phyloP scores from a whole-genome alignment of 164 flowering plant species.

The Nymphaea colorata region DNA sequence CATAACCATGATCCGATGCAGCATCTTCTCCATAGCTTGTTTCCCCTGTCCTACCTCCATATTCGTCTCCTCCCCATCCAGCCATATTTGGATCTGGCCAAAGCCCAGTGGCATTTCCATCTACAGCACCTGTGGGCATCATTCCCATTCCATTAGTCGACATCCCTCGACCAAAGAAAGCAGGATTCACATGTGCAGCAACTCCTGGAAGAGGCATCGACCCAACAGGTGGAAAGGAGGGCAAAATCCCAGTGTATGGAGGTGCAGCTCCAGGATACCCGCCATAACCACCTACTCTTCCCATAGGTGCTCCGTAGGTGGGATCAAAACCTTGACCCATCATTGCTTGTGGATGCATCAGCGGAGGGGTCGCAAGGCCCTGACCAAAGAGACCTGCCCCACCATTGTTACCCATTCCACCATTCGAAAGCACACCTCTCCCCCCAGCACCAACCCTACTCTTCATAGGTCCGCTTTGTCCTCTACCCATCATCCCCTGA shows the following conservation, averaged over 20 bases:
- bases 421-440: slow-evolving; percentile 32
- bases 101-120: slow-evolving; percentile 68
- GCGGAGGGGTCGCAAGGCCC: neutral
- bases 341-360: slow-evolving; percentile 34
- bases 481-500: slow-evolving; percentile 48
- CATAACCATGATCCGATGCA: slow-evolving; percentile 78
- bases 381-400: slow-evolving; percentile 44
- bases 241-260: slow-evolving; percentile 56
- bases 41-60: slow-evolving; percentile 69
- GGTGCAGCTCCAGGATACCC: slow-evolving; percentile 29
- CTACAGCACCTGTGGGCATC: slow-evolving; percentile 67
- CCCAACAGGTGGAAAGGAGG: slow-evolving; percentile 61
- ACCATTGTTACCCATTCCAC: slow-evolving; percentile 18
- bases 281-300: slow-evolving; percentile 63
- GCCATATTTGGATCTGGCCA: slow-evolving; percentile 73
- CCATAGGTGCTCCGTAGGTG: slow-evolving; percentile 68
- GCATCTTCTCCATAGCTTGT: slow-evolving; percentile 89
- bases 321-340: slow-evolving; percentile 93
- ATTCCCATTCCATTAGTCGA: slow-evolving; percentile 74
- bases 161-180: slow-evolving; percentile 29
- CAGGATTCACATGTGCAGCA: slow-evolving; percentile 52
- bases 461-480: slow-evolving; percentile 61
- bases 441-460: slow-evolving; percentile 57
- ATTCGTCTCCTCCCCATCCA: slow-evolving; percentile 79
- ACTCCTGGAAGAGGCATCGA: slow-evolving; percentile 67